Evolutionary conservation across 2,329 filamentous ascomycete genomes (phyloP).

Genomic region (Aureobasidium sp.): DNA sequence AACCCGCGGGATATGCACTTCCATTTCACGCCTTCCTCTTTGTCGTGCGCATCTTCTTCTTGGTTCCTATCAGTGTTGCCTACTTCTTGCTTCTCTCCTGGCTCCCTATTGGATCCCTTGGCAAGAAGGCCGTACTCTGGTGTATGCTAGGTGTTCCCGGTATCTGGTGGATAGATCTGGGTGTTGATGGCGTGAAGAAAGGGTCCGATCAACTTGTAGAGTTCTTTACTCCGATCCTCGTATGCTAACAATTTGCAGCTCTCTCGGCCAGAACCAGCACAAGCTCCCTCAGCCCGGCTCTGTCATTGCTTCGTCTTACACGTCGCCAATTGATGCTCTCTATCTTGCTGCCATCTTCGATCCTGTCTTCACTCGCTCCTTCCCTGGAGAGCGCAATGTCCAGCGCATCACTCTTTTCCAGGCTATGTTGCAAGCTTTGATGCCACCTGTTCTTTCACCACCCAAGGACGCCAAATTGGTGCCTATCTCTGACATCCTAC

Average conservation of each 20-base stretch:
- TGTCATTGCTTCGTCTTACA: constrained; percentile 85
- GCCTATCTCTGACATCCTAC: constrained; percentile 45
- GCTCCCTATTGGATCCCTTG: constrained; percentile 61
- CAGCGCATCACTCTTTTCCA: constrained; percentile 68
- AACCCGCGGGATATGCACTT: constrained; percentile 55
- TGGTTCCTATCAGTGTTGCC: constrained; percentile 57
- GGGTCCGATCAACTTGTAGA: constrained; percentile 47
- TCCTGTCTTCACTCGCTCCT: constrained; percentile 84
- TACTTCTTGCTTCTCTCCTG: constrained; percentile 73
- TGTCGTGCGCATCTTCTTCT: constrained; percentile 69
- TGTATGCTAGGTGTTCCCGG: constrained; percentile 79
- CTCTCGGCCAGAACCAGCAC: constrained; percentile 64
- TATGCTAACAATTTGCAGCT: constrained; percentile 33
- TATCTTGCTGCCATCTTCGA: constrained; percentile 96
- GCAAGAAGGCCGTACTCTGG: constrained; percentile 84
- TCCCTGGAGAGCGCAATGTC: constrained; percentile 64
- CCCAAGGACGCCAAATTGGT: constrained; percentile 29
- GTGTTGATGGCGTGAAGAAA: constrained; percentile 92
- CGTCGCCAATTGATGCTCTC: constrained; percentile 83
- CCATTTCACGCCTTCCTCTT: constrained; percentile 62
- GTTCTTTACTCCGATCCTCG: no score
- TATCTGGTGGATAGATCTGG: constrained; percentile 98
- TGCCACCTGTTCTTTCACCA: constrained; percentile 32
- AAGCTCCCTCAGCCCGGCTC: constrained; percentile 72
- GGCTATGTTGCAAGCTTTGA: constrained; percentile 68